Evolutionary conservation across 345 rosid genomes (phyloP).

Genomic region (Gossypium thurberi): DNA sequence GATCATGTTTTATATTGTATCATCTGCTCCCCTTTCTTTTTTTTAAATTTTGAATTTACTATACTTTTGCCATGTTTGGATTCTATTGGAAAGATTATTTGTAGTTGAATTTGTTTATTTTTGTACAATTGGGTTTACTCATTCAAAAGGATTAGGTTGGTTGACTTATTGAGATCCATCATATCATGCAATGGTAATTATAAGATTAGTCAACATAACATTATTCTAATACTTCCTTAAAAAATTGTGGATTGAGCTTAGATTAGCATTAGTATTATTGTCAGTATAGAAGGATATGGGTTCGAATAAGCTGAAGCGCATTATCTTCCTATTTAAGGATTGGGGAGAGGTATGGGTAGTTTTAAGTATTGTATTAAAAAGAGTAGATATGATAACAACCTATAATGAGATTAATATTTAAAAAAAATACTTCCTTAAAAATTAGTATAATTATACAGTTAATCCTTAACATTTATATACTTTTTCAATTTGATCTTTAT

Average conservation of each 20-base stretch:
- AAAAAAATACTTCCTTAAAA: too few species aligned
- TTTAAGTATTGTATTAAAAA: too few species aligned
- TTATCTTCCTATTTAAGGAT: too few species aligned
- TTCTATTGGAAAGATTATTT: background rate
- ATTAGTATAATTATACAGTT: too few species aligned
- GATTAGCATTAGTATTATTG: too few species aligned
- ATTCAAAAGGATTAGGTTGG: background rate
- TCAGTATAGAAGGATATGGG: accelerated
- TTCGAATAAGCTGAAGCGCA: accelerated
- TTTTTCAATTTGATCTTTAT: too few species aligned
- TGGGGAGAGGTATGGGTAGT: accelerated
- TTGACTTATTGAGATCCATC: background rate
- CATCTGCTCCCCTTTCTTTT: background rate
- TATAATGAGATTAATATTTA: too few species aligned
- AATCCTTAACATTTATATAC: too few species aligned
- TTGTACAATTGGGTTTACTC: background rate
- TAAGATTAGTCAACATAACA: background rate
- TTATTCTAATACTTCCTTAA: too few species aligned
- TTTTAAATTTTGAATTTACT: background rate
- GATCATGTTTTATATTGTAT: background rate
- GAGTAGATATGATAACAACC: too few species aligned
- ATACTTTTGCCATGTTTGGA: background rate
- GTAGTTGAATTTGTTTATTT: background rate
- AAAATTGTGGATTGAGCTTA: accelerated
- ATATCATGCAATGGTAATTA: background rate